Evolutionary conservation across 2,329 filamentous ascomycete species (phyloP), one percentile per base, ranked within the genome.

Genomic region (Salinomyces thailandicus): DNA sequence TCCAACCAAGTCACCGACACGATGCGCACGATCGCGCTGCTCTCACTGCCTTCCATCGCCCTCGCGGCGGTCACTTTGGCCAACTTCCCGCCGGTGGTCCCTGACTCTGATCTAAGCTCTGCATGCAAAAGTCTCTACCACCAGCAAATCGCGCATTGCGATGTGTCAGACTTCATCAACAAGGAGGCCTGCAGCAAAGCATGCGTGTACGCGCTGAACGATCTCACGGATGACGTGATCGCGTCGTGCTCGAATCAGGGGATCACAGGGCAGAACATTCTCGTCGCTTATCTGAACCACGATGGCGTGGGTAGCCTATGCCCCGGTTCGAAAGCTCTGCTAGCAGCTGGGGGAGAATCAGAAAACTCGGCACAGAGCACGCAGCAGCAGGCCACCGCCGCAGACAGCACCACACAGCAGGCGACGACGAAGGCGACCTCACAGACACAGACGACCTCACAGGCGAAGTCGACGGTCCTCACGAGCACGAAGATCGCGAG

Each of bases 1-100:
- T n/a, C n/a, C n/a, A n/a, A n/a, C n/a, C n/a, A n/a, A n/a, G n/a
- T n/a, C n/a, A n/a, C n/a, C n/a, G n/a, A n/a, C n/a, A n/a, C n/a
- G n/a, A n/a, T n/a, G n/a, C n/a, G n/a, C n/a, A n/a, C n/a, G n/a
- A n/a, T n/a, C n/a, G n/a, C n/a, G n/a, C n/a, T n/a, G n/a, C n/a
- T n/a, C n/a, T 47, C 52, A 39, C 47, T 57, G 9, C 48, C 53
- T 4, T 35, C 41, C 7, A 33, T 49, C 9, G 39, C 49, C 13
- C 38, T 50, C 30, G 52, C 63, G n/a, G 52, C 63, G n/a, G 61
- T 67, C 27, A 59, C 60, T 15, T 62, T 69, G 24, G 51, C 59
- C 18, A 62, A 64, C 49, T 69, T 69, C 48, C 58, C 56, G 2
- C 64, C 64, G 14, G 55, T 58, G 24, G 55, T 63, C 44, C 22